Percentiles rank a stretch among this genome's conserved stretches.
These are phyloP conservation scores for Rutstroemia sydowiana DNA, from an alignment of 2,329 filamentous ascomycete genomes.

Conservation along the genomic window DNA sequence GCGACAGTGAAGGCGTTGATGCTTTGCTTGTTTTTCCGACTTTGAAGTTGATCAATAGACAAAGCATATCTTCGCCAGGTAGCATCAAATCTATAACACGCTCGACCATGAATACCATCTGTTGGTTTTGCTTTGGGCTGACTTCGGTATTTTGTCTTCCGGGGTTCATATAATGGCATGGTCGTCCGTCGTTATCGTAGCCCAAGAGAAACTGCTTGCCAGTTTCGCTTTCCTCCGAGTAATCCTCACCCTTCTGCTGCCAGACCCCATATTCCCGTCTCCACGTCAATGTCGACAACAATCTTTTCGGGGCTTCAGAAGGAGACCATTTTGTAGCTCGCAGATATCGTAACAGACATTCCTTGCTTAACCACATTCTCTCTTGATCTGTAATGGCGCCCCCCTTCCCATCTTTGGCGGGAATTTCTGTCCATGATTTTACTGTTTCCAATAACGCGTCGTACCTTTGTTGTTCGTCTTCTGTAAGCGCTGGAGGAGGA, in stretches of 20 bases:
- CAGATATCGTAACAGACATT: conserved; percentile 88
- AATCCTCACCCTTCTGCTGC: conserved; percentile 71
- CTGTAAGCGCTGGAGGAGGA: conserved; percentile 52
- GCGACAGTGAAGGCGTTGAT: conserved; percentile 62
- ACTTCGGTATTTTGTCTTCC: conserved; percentile 87
- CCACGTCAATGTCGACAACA: conserved; percentile 78
- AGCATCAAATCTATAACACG: conserved; percentile 81
- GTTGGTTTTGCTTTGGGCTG: conserved; percentile 80
- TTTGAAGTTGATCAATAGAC: conserved; percentile 89
- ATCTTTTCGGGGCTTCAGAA: conserved; percentile 66
- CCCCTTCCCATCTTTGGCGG: conserved; percentile 49
- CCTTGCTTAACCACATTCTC: conserved; percentile 81
- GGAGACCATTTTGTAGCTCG: conserved; percentile 88
- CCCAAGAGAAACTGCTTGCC: conserved; percentile 90
- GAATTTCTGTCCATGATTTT: conserved; percentile 63
- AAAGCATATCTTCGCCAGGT: conserved; percentile 76
- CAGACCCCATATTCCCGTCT: conserved; percentile 81
- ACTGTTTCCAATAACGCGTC: conserved; percentile 64
- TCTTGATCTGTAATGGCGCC: conserved; percentile 71
- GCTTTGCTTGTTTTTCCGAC: conserved; percentile 67
- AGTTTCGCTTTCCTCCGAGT: conserved; percentile 89
- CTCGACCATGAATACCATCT: conserved; percentile 94
- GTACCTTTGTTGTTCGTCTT: conserved; percentile 79
- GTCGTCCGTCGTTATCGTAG: conserved; percentile 77
- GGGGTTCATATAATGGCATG: conserved; percentile 85